phyloP scores from a whole-genome alignment of 108 stramenopile species.

The Cyclostephanos tholiformis region DNA sequence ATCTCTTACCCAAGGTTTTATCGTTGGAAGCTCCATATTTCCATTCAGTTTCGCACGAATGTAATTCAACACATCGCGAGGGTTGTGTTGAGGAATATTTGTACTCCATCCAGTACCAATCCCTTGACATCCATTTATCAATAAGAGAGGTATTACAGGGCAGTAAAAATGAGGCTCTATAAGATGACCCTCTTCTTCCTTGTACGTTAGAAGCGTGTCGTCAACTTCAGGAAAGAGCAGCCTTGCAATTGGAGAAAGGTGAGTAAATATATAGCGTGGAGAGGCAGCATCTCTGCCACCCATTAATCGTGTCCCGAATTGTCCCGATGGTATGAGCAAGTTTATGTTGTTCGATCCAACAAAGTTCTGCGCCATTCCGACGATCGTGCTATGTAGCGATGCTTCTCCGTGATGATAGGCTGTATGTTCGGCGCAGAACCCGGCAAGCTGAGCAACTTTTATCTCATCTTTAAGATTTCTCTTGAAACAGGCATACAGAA shows the following conservation, averaged over 20 bases:
- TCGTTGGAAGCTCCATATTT: constrained; percentile 40
- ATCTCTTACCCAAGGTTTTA: constrained; percentile 67
- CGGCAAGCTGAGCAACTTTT: constrained; percentile 92
- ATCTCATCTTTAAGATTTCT: constrained; percentile 87
- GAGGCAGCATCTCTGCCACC: constrained; percentile 93
- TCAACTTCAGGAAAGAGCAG: constrained; percentile 85
- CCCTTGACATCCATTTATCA: constrained; percentile 91
- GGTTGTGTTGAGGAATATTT: constrained; percentile 85
- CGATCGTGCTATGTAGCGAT: constrained; percentile 91
- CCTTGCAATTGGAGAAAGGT: constrained; percentile 73
- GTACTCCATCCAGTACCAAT: constrained; percentile 98
- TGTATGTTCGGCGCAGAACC: constrained; percentile 91
- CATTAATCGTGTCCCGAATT: constrained; percentile 89
- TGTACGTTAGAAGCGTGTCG: constrained; percentile 72
- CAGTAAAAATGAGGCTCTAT: constrained; percentile 88
- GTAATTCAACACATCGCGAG: constrained; percentile 80
- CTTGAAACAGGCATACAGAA: constrained; percentile 90
- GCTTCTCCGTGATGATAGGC: constrained; percentile 97
- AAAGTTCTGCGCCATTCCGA: constrained; percentile 95
- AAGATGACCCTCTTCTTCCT: constrained; percentile 85
- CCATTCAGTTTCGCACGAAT: constrained; percentile 69
- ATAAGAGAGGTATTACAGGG: constrained; percentile 85
- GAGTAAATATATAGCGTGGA: constrained; percentile 93
- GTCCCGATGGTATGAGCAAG: constrained; percentile 80
- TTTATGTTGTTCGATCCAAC: constrained; percentile 94